Conservation (phyloP, 2,329 filamentous ascomycete genomes). For the Coniochaeta pulveracea region DNA sequence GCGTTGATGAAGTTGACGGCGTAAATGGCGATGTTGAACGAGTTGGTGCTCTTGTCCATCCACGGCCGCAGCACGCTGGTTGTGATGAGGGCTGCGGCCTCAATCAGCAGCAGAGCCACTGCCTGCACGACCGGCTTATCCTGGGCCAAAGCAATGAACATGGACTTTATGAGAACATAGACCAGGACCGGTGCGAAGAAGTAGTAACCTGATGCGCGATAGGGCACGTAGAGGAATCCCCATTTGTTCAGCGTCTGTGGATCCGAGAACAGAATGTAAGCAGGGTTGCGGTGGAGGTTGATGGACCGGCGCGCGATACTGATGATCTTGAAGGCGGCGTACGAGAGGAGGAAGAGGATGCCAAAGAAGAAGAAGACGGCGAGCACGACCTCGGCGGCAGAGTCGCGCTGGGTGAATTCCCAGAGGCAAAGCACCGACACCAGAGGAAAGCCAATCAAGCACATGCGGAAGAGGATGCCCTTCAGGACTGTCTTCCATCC, state of each 20-base stretch:
- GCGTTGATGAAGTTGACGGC: conserved; percentile 84
- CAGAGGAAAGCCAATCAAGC: conserved; percentile 84
- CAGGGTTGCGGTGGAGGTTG: conserved; percentile 86
- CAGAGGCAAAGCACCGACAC: conserved; percentile 85
- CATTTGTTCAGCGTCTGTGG: conserved; percentile 92
- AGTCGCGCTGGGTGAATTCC: conserved; percentile 84
- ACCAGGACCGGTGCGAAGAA: conserved; percentile 72
- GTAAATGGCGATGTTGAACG: conserved; percentile 88
- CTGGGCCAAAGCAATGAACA: conserved; percentile 81
- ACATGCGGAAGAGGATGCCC: conserved; percentile 83
- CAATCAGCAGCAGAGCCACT: conserved; percentile 71
- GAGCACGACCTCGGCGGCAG: conserved; percentile 72
- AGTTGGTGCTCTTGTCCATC: conserved; percentile 99
- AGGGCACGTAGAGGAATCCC: conserved; percentile 96
- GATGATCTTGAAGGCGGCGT: conserved; percentile 85
- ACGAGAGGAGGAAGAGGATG: conserved; percentile 65
- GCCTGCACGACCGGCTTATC: conserved; percentile 61
- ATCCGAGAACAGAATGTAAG: conserved; percentile 94
- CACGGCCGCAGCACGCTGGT: conserved; percentile 77
- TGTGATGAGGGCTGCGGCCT: conserved; percentile 65
- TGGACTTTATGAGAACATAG: conserved; percentile 77
- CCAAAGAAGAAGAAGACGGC: conserved; percentile 83
- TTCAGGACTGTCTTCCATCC: conserved; percentile 89
- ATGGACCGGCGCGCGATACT: conserved; percentile 81
- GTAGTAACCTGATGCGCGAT: conserved; percentile 91